These are phyloP conservation scores for Trametes coccinea DNA, from an alignment of 768 basidiomycete genomes.

Conservation along the genomic window DNA sequence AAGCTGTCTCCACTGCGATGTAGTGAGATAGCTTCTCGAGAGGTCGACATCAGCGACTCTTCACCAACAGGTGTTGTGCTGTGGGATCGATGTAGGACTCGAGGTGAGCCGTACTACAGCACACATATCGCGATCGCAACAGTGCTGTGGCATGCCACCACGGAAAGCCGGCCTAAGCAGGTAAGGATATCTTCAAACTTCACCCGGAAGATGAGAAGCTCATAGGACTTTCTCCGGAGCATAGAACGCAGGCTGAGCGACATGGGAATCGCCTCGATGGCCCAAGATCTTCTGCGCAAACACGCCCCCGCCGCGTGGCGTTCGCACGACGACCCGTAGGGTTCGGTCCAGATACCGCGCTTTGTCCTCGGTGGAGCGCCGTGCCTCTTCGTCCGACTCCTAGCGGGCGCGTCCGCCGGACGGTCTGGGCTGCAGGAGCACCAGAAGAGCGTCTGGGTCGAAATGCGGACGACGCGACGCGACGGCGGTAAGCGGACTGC, in stretches of 20 bases:
- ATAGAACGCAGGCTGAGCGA: slow-evolving; percentile 6
- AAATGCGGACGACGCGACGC: neutral
- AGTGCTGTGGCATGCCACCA: neutral
- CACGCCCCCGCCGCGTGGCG: slow-evolving; percentile 28
- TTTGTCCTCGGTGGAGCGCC: slow-evolving; percentile 14
- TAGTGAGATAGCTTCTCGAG: neutral
- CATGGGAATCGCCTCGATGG: slow-evolving; percentile 10
- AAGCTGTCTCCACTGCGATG: neutral
- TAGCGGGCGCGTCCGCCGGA: slow-evolving; percentile 3
- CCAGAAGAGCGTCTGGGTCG: slow-evolving; percentile 3
- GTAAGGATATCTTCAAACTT: slow-evolving; percentile 7
- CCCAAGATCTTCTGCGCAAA: slow-evolving; percentile 11
- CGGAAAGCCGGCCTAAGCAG: too few species aligned
- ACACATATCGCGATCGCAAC: neutral
- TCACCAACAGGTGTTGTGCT: neutral
- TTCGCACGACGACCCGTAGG: slow-evolving; percentile 9
- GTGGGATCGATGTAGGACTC: neutral
- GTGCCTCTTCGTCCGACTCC: neutral
- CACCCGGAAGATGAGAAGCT: slow-evolving; percentile 11
- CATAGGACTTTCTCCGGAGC: slow-evolving; percentile 18
- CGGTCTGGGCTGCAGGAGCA: slow-evolving; percentile 19
- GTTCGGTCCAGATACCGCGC: neutral
- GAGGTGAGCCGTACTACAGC: neutral
- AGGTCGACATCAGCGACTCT: neutral
- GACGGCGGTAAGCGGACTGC: slow-evolving; percentile 9